Evolutionary conservation across 441 rosid species (phyloP), one percentile per base, ranked within the genome.

Genomic region (Euphorbia celastroides): DNA sequence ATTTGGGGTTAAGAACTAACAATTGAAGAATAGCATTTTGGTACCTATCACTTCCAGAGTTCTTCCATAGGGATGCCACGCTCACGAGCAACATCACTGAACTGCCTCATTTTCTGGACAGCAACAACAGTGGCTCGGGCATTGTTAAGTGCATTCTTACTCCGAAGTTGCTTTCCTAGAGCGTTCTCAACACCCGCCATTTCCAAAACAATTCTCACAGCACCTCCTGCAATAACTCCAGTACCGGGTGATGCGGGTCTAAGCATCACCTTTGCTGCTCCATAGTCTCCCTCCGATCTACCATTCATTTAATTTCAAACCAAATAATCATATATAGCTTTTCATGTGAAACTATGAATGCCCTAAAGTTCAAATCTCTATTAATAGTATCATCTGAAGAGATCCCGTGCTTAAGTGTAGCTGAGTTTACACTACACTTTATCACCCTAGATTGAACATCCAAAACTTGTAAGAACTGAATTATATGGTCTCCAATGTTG

Each of bases 181-280:
- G 92, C 97, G 31, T 92, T 92, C 77, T 88, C 89, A 32, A 93
- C 96, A 32, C 98, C 97, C 0, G 98, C 97, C 98, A 93, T 80
- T 80, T 93, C 98, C 1, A 93, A 81, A 70, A 90, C 97, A 12
- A 87, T 86, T 75, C 95, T 83, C 65, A 93, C 98, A 30, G 96
- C 86, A 71, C 96, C 97, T 71, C 97, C 97, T 1, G 98, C 98
- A 79, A 87, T 87, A 70, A 93, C 96, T 69, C 98, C 98, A 0
- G 97, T 87, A 72, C 98, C 98, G 23, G 96, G 98, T 32, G 95
- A 82, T 55, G 97, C 97, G 12, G 98, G 98, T 81, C 97, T 88
- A 58, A 90, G 93, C 97, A 93, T 93, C 85, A 93, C 98, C 75
- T 77, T 84, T 0, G 98, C 97, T 51, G 96, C 98, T 71, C 97